Percentiles rank a stretch among this genome's conserved stretches.
Evolutionary conservation across 2,329 filamentous ascomycete genomes (phyloP).

Genomic region (Curvularia spicifera): DNA sequence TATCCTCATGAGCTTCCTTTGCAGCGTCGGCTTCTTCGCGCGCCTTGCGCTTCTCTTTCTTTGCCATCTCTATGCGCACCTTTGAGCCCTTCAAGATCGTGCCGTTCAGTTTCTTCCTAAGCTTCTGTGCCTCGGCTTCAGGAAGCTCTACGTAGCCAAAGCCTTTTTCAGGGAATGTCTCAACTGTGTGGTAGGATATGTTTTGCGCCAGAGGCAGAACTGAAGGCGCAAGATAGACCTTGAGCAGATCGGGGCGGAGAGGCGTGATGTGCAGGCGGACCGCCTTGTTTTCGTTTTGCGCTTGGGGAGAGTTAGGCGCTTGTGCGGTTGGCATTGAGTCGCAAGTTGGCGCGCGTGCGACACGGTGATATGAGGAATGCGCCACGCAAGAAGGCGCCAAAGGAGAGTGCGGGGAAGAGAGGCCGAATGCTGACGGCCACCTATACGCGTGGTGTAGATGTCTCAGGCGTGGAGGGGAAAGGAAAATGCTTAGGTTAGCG

Average conservation of each 20-base stretch:
- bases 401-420: slow-evolving; percentile 1
- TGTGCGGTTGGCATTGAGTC: slow-evolving; percentile 45
- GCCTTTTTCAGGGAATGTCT: slow-evolving; percentile 86
- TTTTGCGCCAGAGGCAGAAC: slow-evolving; percentile 72
- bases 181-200: slow-evolving; percentile 84
- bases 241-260: slow-evolving; percentile 75
- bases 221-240: slow-evolving; percentile 72
- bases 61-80: slow-evolving; percentile 82
- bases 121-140: slow-evolving; percentile 79
- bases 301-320: slow-evolving; percentile 30
- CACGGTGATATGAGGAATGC: slow-evolving; percentile 4
- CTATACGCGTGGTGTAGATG: slow-evolving; percentile 23
- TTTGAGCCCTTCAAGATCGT: slow-evolving; percentile 83
- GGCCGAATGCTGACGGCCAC: slow-evolving; percentile 17
- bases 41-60: slow-evolving; percentile 63
- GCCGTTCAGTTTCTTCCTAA: slow-evolving; percentile 90
- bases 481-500: slow-evolving; percentile 48
- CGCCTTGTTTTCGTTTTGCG: slow-evolving; percentile 28
- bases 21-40: slow-evolving; percentile 47
- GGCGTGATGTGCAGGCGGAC: slow-evolving; percentile 85
- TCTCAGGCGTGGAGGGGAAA: slow-evolving; percentile 30
- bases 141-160: slow-evolving; percentile 93
- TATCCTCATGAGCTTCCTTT: slow-evolving; percentile 43
- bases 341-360: slow-evolving; percentile 28
- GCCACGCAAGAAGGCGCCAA: slow-evolving; percentile 7